Percentiles rank a stretch among this genome's conserved stretches.
phyloP scores from a whole-genome alignment of 176 grass and related monocot genomes.

The Tillandsia fasciculata region DNA sequence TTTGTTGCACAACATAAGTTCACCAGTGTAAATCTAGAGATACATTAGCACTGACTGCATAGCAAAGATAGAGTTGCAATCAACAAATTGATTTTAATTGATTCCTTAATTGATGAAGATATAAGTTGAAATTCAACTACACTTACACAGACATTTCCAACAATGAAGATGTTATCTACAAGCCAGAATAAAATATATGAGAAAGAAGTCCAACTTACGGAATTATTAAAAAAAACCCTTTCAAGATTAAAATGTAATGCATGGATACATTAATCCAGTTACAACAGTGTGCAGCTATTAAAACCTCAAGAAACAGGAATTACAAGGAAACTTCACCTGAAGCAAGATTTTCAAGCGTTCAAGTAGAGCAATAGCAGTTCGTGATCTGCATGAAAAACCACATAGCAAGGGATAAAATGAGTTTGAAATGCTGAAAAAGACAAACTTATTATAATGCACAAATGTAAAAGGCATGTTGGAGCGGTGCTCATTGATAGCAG shows the following conservation, averaged over 20 bases:
- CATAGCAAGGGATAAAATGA: conserved; percentile 5
- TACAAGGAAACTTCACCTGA: conserved; percentile 43
- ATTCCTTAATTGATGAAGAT: background rate
- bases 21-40: too few relatives aligned
- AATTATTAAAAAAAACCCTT: too few relatives aligned
- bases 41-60: too few relatives aligned
- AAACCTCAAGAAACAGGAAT: conserved; percentile 1
- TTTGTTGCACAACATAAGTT: background rate
- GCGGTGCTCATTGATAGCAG: background rate
- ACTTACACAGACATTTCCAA: background rate
- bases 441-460: background rate
- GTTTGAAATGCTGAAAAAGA: too few relatives aligned
- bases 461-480: background rate
- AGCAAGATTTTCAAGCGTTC: conserved; percentile 93
- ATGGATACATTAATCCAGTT: background rate
- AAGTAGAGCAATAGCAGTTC: conserved; percentile 96
- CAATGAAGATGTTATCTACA: background rate
- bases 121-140: background rate
- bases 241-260: background rate
- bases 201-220: background rate
- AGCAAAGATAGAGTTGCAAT: too few relatives aligned
- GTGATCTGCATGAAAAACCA: conserved; percentile 46
- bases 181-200: background rate
- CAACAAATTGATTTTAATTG: too few relatives aligned
- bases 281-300: background rate